phyloP scores from a whole-genome alignment of 768 basidiomycete species.

The Suillus brevipes region DNA sequence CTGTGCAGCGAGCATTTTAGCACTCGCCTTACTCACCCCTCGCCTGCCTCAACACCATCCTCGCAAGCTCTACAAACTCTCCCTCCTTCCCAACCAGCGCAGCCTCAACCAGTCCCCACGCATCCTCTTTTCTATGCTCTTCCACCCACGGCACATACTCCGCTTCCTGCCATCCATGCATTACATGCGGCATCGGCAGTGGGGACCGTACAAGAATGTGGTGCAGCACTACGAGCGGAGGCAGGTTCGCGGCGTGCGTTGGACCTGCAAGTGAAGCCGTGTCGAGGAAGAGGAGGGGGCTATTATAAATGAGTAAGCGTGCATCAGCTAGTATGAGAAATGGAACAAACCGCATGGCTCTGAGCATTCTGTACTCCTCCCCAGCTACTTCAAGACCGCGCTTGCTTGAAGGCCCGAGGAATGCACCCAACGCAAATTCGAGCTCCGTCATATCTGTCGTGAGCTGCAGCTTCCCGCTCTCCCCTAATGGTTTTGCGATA shows the following conservation, averaged over 20 bases:
- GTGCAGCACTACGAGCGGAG: slow-evolving; percentile 86
- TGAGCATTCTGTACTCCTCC: slow-evolving; percentile 81
- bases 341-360: slow-evolving; percentile 76
- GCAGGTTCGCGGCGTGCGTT: slow-evolving; percentile 71
- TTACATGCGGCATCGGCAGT: slow-evolving; percentile 79
- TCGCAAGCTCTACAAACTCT: slow-evolving; percentile 63
- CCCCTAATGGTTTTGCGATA: slow-evolving; percentile 87
- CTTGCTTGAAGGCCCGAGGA: slow-evolving; percentile 60
- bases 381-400: slow-evolving; percentile 76
- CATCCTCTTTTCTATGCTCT: slow-evolving; percentile 82
- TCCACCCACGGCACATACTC: slow-evolving; percentile 98
- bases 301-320: slow-evolving; percentile 30
- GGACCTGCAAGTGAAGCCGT: slow-evolving; percentile 66
- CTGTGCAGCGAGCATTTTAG: background rate
- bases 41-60: slow-evolving; percentile 58
- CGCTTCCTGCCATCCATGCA: slow-evolving; percentile 93
- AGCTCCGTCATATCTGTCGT: slow-evolving; percentile 96
- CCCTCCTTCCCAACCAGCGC: slow-evolving; percentile 47
- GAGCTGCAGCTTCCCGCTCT: slow-evolving; percentile 90
- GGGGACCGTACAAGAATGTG: slow-evolving; percentile 90
- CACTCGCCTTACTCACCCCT: slow-evolving; percentile 5
- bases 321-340: background rate
- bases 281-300: slow-evolving; percentile 88
- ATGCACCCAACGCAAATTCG: slow-evolving; percentile 87
- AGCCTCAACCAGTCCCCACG: slow-evolving; percentile 76